Conservation (phyloP, 306 rosid genomes). For the Prinsepia uniflora region DNA sequence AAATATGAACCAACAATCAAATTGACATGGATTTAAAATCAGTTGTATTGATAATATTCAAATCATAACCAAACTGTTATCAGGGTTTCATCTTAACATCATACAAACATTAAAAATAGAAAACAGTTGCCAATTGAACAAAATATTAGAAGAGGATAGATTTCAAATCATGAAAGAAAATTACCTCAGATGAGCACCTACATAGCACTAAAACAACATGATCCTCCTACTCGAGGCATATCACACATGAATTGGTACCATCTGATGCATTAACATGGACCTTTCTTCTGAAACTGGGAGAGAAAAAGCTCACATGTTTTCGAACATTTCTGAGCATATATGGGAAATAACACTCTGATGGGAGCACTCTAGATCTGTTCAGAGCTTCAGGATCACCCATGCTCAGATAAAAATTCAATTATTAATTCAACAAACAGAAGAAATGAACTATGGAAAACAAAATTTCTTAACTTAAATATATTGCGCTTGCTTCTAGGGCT, state of each 20-base stretch:
- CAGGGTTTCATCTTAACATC: too few relatives aligned
- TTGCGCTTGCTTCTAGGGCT: background rate
- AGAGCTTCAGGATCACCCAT: constrained; percentile 79
- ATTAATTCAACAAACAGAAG: background rate
- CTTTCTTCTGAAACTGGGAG: constrained; percentile 41
- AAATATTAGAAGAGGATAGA: too few relatives aligned
- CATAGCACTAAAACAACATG: constrained; percentile 41
- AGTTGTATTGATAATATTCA: too few relatives aligned
- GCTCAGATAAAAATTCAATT: constrained; percentile 31
- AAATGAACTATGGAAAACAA: background rate
- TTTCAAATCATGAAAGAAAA: too few relatives aligned
- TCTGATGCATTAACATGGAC: constrained; percentile 39
- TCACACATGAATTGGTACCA: constrained; percentile 69
- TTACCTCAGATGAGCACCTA: too few relatives aligned
- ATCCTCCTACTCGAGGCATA: constrained; percentile 82
- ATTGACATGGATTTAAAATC: too few relatives aligned
- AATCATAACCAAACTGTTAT: too few relatives aligned
- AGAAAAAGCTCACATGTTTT: constrained; percentile 2
- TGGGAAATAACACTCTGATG: constrained; percentile 1
- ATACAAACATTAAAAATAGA: too few relatives aligned
- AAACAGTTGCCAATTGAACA: too few relatives aligned
- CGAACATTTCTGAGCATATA: background rate
- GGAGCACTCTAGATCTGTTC: constrained; percentile 32
- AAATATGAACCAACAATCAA: too few relatives aligned
- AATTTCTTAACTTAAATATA: constrained; percentile 9